These are phyloP conservation scores for Periconia sp. DNA, from an alignment of 2,329 filamentous ascomycete genomes.

Conservation along the genomic window DNA sequence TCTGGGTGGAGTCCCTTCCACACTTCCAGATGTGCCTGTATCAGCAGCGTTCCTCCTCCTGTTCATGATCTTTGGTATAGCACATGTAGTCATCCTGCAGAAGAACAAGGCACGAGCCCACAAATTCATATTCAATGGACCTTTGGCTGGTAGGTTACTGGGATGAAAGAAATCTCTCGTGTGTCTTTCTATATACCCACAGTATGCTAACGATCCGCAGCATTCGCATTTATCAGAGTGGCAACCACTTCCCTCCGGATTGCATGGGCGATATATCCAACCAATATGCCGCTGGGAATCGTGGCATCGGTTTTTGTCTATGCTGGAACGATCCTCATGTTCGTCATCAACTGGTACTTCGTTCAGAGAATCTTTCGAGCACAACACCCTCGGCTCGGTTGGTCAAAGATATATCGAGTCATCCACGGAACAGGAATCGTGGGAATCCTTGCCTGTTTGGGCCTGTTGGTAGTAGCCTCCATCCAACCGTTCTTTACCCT, in stretches of 20 bases:
- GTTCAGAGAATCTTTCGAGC: conserved; percentile 74
- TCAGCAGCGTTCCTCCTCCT: conserved; percentile 44
- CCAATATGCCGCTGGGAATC: conserved; percentile 54
- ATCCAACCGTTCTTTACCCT: conserved; percentile 71
- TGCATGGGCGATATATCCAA: conserved; percentile 35
- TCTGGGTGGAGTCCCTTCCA: conserved; percentile 31
- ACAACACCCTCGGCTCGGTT: conserved; percentile 70
- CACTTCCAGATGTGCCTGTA: conserved; percentile 45
- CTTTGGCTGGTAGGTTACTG: conserved; percentile 42
- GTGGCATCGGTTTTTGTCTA: conserved; percentile 70
- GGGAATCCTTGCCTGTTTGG: conserved; percentile 60
- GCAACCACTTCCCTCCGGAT: conserved; percentile 47
- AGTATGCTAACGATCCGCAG: conserved; percentile 17
- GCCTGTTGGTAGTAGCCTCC: conserved; percentile 67
- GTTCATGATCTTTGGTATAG: conserved; percentile 43
- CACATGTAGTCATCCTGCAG: conserved; percentile 46
- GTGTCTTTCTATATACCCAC: neutral
- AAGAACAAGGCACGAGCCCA: conserved; percentile 43
- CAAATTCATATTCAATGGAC: conserved; percentile 47
- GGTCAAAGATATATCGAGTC: conserved; percentile 58
- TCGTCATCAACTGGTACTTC: conserved; percentile 77
- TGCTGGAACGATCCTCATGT: conserved; percentile 75
- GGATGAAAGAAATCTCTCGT: neutral
- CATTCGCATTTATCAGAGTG: conserved; percentile 48
- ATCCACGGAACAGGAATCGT: conserved; percentile 53